A percentile compares a stretch with the other conserved stretches of the same genome.
These are phyloP conservation scores for Trypanosoma congolense DNA, from an alignment of 208 protist species.

Conservation along the genomic window DNA sequence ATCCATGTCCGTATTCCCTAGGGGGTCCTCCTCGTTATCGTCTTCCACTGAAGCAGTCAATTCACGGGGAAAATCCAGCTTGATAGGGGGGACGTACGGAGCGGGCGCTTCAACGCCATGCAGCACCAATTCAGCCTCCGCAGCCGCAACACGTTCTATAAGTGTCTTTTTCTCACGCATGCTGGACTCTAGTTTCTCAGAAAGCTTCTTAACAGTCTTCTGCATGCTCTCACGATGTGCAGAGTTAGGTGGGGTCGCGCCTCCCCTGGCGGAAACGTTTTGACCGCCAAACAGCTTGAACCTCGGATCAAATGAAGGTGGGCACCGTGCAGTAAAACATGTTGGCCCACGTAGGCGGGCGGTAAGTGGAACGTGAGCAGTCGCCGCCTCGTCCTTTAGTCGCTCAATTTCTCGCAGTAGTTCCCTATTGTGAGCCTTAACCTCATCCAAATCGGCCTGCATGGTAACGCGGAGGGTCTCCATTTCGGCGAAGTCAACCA, in stretches of 20 bases:
- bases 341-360: constrained; percentile 20
- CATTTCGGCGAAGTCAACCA: constrained; percentile 60
- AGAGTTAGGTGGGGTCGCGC: background rate
- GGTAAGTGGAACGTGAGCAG: constrained; percentile 20
- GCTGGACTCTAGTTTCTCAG: constrained; percentile 51
- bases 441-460: constrained; percentile 73
- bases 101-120: constrained; percentile 9
- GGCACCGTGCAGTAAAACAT: constrained; percentile 6
- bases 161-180: constrained; percentile 32
- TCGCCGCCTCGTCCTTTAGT: constrained; percentile 20
- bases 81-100: constrained; percentile 18
- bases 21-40: background rate
- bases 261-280: constrained; percentile 1
- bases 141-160: constrained; percentile 30
- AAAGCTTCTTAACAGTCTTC: constrained; percentile 30
- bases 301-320: background rate
- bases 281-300: background rate
- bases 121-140: constrained; percentile 24
- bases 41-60: background rate
- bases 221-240: constrained; percentile 1
- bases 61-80: constrained; percentile 1
- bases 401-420: constrained; percentile 43
- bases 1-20: constrained; percentile 24
- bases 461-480: constrained; percentile 70
- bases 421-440: constrained; percentile 42